Evolutionary conservation across 2,329 filamentous ascomycete species (phyloP).

Genomic region (Emmonsiellopsis sp.): DNA sequence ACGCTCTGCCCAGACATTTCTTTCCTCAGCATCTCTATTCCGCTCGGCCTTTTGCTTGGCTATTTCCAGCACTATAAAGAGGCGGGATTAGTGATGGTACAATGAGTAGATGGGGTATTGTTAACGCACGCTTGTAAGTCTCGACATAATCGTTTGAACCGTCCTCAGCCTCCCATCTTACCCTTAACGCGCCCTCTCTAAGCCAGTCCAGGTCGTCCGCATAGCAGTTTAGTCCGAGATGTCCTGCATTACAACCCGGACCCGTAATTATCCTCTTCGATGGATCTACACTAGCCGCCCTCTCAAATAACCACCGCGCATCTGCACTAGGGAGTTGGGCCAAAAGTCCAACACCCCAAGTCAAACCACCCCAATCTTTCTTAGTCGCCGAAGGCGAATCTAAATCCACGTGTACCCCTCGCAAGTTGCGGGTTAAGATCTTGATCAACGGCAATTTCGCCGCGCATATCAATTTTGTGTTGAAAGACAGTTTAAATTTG

Average conservation of each 20-base stretch:
- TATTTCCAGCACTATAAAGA: slow-evolving; percentile 4
- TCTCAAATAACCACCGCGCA: slow-evolving; percentile 5
- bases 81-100: not conserved
- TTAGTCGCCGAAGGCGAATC: not conserved
- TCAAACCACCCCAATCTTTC: not conserved
- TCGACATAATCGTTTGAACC: not conserved
- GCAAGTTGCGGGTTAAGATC: slow-evolving; percentile 4
- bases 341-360: not conserved
- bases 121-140: not conserved
- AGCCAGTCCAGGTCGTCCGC: not conserved
- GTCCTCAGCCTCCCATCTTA: slow-evolving; percentile 4
- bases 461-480: not conserved
- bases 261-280: not conserved
- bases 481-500: not conserved
- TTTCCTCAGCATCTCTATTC: not conserved
- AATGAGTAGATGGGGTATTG: not conserved
- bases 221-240: not conserved
- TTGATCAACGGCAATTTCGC: slow-evolving; percentile 5
- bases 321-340: slow-evolving; percentile 1
- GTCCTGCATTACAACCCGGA: no score
- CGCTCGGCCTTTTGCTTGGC: slow-evolving; percentile 3
- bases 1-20: not conserved
- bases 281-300: not conserved
- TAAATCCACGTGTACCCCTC: slow-evolving; percentile 3
- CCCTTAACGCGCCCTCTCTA: not conserved